These are phyloP conservation scores for Auriscalpium microsporum DNA, from an alignment of 768 basidiomycete species.

Conservation along the genomic window DNA sequence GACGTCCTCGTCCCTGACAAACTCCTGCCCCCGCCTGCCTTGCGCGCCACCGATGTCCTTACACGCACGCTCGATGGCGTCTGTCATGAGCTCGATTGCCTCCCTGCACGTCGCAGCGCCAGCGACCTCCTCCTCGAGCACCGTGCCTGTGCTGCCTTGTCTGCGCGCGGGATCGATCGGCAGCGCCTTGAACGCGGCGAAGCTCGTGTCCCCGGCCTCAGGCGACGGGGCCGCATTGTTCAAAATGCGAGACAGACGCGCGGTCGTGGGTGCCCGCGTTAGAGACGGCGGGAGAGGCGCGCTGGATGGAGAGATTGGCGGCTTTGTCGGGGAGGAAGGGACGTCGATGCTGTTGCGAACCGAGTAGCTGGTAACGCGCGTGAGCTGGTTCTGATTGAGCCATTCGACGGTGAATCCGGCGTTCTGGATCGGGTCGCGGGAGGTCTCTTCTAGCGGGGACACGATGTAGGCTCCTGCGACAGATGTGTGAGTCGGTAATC, in stretches of 20 bases:
- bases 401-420: constrained; percentile 83
- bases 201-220: constrained; percentile 33
- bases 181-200: constrained; percentile 73
- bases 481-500: not conserved
- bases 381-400: constrained; percentile 61
- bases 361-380: constrained; percentile 79
- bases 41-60: constrained; percentile 44
- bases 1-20: constrained; percentile 63
- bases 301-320: constrained; percentile 3
- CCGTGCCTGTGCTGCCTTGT: constrained; percentile 30
- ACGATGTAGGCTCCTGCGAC: constrained; percentile 84
- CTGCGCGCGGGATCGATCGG: constrained; percentile 58
- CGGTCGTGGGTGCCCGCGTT: constrained; percentile 14
- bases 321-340: constrained; percentile 3
- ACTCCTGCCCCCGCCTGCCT: constrained; percentile 23
- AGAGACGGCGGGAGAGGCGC: constrained; percentile 2
- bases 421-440: constrained; percentile 81
- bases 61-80: constrained; percentile 61
- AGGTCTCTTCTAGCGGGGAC: constrained; percentile 87
- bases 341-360: constrained; percentile 57
- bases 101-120: constrained; percentile 65
- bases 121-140: constrained; percentile 48
- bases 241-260: constrained; percentile 25
- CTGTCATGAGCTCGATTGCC: constrained; percentile 67
- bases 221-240: constrained; percentile 29